Percentiles rank a stretch among this genome's conserved stretches.
phyloP scores from a whole-genome alignment of 106 monocot species.

The Hemerocallis citrina region DNA sequence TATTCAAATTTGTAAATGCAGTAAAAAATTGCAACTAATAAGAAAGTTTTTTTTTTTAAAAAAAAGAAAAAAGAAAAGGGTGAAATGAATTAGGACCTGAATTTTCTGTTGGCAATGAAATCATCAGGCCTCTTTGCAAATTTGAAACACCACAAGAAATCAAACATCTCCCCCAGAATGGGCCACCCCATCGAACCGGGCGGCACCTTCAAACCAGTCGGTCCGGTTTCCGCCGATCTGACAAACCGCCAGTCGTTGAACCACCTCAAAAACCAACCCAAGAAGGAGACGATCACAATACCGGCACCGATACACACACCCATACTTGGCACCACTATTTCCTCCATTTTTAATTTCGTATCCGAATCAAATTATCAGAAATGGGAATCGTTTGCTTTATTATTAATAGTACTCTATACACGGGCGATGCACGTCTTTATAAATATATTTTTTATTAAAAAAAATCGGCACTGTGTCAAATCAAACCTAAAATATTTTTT shows the following conservation, averaged over 20 bases:
- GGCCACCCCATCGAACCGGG: constrained; percentile 33
- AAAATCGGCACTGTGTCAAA: no score
- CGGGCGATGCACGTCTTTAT: no score
- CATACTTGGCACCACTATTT: background rate
- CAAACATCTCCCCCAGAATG: constrained; percentile 26
- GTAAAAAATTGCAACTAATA: no score
- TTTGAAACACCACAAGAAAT: constrained; percentile 30
- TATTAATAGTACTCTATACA: no score
- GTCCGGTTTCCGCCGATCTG: background rate
- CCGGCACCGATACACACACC: constrained; percentile 4
- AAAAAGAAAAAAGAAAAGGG: background rate
- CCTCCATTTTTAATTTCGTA: no score
- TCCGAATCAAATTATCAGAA: no score
- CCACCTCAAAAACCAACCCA: constrained; percentile 7
- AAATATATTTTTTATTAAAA: no score
- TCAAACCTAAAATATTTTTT: no score
- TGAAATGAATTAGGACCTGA: constrained; percentile 2
- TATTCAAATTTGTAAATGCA: no score
- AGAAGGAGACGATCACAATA: background rate
- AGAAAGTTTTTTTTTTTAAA: no score
- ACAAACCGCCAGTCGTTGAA: constrained; percentile 11
- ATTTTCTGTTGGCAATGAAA: constrained; percentile 22
- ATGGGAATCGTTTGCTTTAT: no score
- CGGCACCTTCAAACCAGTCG: constrained; percentile 8
- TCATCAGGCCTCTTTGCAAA: constrained; percentile 18